Evolutionary conservation across 2,329 filamentous ascomycete genomes (phyloP).

Genomic region (Aspergillus viridinutans): DNA sequence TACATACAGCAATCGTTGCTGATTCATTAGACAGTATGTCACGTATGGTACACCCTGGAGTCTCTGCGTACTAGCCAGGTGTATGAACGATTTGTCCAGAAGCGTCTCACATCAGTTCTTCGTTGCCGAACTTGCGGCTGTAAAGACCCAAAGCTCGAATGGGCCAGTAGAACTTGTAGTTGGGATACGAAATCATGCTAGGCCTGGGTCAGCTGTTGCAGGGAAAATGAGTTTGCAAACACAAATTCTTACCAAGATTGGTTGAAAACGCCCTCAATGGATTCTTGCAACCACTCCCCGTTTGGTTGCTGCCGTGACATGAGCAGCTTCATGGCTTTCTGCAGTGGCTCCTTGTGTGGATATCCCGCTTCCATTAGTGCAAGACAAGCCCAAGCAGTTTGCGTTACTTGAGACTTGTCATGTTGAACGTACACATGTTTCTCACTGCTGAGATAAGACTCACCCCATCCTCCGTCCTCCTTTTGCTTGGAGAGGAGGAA

Average conservation of each 20-base stretch:
- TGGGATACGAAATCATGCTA: slow-evolving; percentile 96
- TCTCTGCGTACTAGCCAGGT: too few species aligned
- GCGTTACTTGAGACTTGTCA: slow-evolving; percentile 79
- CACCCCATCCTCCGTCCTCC: slow-evolving; percentile 91
- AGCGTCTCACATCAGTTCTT: slow-evolving; percentile 44
- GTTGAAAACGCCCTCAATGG: slow-evolving; percentile 97
- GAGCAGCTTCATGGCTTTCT: slow-evolving; percentile 71
- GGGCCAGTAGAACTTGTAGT: slow-evolving; percentile 96
- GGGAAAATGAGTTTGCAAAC: neutral
- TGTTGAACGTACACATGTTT: slow-evolving; percentile 71
- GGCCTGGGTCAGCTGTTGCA: slow-evolving; percentile 18
- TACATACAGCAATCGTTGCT: too few species aligned
- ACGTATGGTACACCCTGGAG: neutral
- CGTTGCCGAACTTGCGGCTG: slow-evolving; percentile 65
- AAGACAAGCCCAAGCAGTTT: slow-evolving; percentile 88
- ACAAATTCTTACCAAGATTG: slow-evolving; percentile 72
- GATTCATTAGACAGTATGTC: neutral
- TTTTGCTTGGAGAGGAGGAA: slow-evolving; percentile 84
- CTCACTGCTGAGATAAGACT: slow-evolving; percentile 86
- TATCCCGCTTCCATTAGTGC: slow-evolving; percentile 78
- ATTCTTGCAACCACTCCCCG: slow-evolving; percentile 92
- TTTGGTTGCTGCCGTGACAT: slow-evolving; percentile 81
- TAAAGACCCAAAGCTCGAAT: slow-evolving; percentile 94
- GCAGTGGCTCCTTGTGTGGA: slow-evolving; percentile 67
- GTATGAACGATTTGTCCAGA: neutral